Evolutionary conservation across 139 green algal species (phyloP).

Genomic region (Haematococcus lacustris): DNA sequence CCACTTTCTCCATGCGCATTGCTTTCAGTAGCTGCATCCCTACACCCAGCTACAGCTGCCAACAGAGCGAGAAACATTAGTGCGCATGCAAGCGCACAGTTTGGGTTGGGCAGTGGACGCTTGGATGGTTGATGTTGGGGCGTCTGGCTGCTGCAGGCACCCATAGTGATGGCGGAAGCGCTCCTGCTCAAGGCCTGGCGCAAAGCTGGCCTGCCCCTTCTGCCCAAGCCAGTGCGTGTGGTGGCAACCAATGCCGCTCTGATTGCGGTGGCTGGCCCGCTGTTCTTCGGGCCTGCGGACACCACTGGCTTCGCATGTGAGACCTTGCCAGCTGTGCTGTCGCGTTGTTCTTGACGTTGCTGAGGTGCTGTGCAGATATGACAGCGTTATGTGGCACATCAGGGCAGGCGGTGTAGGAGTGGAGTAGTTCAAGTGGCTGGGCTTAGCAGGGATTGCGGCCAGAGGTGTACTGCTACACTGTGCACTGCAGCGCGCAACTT

Average conservation of each 20-base stretch:
- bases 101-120: not conserved
- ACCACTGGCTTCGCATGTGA: constrained; percentile 16
- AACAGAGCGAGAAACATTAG: not conserved
- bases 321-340: no score
- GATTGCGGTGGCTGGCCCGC: constrained; percentile 32
- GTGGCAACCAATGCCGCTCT: constrained; percentile 38
- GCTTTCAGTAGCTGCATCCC: not conserved
- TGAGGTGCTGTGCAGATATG: no score
- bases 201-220: not conserved
- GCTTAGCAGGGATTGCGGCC: no score
- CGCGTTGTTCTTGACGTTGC: no score
- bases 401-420: no score
- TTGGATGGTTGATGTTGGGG: not conserved
- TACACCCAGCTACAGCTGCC: not conserved
- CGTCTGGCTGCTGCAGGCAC: constrained; percentile 16
- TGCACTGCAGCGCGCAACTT: no score
- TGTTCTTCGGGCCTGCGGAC: constrained; percentile 43
- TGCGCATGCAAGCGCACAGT: not conserved
- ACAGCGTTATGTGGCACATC: no score
- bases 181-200: constrained; percentile 5
- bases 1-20: not conserved
- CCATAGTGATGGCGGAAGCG: constrained; percentile 32
- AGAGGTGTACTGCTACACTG: no score
- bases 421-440: no score
- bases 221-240: constrained; percentile 5